Evolutionary conservation across 495 filamentous ascomycete genomes (phyloP), one percentile per base, ranked within the genome.

Genomic region (Talaromyces borbonicus): DNA sequence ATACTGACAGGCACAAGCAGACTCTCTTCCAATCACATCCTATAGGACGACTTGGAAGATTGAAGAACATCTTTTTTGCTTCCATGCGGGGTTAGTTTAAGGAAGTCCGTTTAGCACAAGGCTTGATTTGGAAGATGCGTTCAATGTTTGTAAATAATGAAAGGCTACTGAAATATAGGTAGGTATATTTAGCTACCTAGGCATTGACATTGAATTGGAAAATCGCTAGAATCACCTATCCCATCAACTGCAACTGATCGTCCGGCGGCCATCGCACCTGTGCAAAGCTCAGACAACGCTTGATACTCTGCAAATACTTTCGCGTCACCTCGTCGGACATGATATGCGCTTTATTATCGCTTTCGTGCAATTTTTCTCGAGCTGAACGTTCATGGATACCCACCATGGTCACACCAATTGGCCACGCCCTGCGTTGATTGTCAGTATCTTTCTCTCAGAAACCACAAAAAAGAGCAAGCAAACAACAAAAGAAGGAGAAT

Each of bases 331-430:
- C 92, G 59, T 97, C 90, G 49, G 87, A 89, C 79, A 98, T 87
- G 56, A 98, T 95, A 63, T 98, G 93, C 5, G 90, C 92, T 50
- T 87, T 77, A 9, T 59, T 62, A 52, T 86, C 89, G 49, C 77
- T 77, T 61, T 90, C 78, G 58, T 97, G 90, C 37, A 98, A 70
- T 67, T 97, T 97, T 66, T 98, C 92, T 29, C 92, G 77, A 5
- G 92, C 90, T 36, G 81, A 87, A 50, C 92, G 80, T 68, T 97
- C 92, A 77, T 98, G 92, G 57, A 98, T 98, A 72, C 92, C 92
- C 51, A 98, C 92, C 92, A 97, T 96, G 55, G 92, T 98, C 23
- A 98, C 92, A 66, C 92, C 92, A 60, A 98, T 98, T 22, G 92
- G 92, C 92, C 92, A 98, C 18, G 92, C 92, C 50, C 75, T 78